Conservation (phyloP, 352 stramenopile genomes). For the Pythium pectinolyticum region DNA sequence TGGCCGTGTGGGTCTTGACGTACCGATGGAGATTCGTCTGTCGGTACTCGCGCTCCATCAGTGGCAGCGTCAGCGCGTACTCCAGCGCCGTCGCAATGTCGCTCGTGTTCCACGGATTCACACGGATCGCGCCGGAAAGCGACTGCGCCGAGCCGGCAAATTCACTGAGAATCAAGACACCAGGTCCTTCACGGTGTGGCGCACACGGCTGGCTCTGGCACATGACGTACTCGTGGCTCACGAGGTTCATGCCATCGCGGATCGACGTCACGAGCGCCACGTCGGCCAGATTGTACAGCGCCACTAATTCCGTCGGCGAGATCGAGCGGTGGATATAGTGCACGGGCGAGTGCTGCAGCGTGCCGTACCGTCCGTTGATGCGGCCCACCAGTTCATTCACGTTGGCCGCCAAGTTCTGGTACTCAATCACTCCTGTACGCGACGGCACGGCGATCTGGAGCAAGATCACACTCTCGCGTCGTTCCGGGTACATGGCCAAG, state of each 20-base stretch:
- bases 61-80: slow-evolving; percentile 69
- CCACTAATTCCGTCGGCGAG: slow-evolving; percentile 79
- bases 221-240: slow-evolving; percentile 89
- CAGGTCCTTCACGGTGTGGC: slow-evolving; percentile 62
- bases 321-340: slow-evolving; percentile 88
- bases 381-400: slow-evolving; percentile 88
- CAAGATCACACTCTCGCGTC: slow-evolving; percentile 90
- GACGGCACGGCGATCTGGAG: slow-evolving; percentile 94
- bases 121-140: slow-evolving; percentile 83
- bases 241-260: slow-evolving; percentile 89
- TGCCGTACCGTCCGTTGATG: slow-evolving; percentile 88
- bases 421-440: slow-evolving; percentile 80
- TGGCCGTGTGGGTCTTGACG: slow-evolving; percentile 84
- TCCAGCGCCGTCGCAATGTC: slow-evolving; percentile 72
- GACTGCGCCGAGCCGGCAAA: slow-evolving; percentile 89
- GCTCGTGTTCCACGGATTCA: slow-evolving; percentile 89
- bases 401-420: slow-evolving; percentile 75
- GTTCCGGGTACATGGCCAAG: slow-evolving; percentile 80
- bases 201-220: slow-evolving; percentile 71
- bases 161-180: slow-evolving; percentile 86
- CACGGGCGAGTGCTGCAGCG: slow-evolving; percentile 82
- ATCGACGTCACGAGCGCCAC: slow-evolving; percentile 90
- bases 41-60: slow-evolving; percentile 84
- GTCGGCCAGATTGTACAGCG: slow-evolving; percentile 89
- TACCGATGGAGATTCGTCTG: slow-evolving; percentile 87